These are phyloP conservation scores for Argentina anserina DNA, from an alignment of 306 rosid species.

Conservation along the genomic window DNA sequence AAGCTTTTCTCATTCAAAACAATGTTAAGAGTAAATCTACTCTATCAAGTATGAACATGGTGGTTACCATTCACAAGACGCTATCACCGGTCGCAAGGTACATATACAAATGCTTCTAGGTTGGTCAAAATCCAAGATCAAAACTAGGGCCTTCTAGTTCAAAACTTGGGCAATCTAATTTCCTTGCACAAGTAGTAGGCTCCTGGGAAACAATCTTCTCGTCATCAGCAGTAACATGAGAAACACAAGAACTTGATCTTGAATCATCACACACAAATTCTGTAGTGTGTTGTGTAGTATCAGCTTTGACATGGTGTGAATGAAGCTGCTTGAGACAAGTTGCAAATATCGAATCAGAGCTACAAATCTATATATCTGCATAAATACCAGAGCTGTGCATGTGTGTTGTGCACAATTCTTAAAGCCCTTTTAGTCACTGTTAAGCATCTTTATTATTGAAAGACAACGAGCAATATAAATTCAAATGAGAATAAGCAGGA, in stretches of 20 bases:
- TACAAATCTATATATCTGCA: not conserved
- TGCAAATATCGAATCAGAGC: conserved; percentile 3
- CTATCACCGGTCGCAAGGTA: not conserved
- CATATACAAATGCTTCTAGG: not conserved
- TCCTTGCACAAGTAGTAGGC: conserved; percentile 24
- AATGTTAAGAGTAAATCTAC: not conserved
- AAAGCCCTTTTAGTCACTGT: not conserved
- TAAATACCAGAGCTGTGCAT: not conserved
- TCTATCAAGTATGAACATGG: not conserved
- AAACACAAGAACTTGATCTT: conserved; percentile 13
- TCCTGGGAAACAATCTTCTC: conserved; percentile 32
- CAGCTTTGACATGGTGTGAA: conserved; percentile 36
- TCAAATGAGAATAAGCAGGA: not conserved
- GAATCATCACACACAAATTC: conserved; percentile 24
- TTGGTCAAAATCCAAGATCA: conserved; percentile 64
- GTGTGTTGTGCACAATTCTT: not conserved
- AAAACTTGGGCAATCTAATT: conserved; percentile 55
- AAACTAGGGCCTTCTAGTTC: conserved; percentile 56
- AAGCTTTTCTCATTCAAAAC: too few relatives aligned
- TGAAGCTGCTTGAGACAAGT: conserved; percentile 27
- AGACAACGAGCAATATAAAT: not conserved
- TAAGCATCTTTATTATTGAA: not conserved
- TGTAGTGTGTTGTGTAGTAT: conserved; percentile 23
- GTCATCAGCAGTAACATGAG: conserved; percentile 26
- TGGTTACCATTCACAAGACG: not conserved